Percentiles rank a stretch among this genome's conserved stretches.
These are phyloP conservation scores for Staphylotrichum tortipilum DNA, from an alignment of 495 filamentous ascomycete genomes.

Conservation along the genomic window DNA sequence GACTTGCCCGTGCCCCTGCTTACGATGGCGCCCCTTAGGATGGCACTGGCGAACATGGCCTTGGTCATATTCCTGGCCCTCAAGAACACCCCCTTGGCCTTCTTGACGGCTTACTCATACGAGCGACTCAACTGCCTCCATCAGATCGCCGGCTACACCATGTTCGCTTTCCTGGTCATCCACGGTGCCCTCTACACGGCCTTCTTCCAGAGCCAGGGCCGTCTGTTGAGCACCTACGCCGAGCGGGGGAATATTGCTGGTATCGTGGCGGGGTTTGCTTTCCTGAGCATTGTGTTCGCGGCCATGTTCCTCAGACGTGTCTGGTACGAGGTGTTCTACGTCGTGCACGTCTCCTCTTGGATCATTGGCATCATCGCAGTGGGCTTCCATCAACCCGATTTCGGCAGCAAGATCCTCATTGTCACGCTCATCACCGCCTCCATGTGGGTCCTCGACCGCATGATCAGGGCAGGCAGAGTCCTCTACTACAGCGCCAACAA, in stretches of 20 bases:
- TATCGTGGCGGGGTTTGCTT: slow-evolving; percentile 41
- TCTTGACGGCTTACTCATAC: slow-evolving; percentile 50
- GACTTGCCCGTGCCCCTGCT: slow-evolving; percentile 1
- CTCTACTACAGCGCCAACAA: slow-evolving; percentile 48
- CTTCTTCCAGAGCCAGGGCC: slow-evolving; percentile 26
- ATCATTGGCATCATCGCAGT: slow-evolving; percentile 41
- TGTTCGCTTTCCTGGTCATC: slow-evolving; percentile 35
- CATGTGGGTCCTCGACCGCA: slow-evolving; percentile 46
- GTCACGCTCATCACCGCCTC: slow-evolving; percentile 37
- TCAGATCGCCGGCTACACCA: slow-evolving; percentile 48
- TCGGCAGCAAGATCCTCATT: slow-evolving; percentile 32
- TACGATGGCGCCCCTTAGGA: slow-evolving; percentile 28
- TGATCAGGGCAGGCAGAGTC: slow-evolving; percentile 39
- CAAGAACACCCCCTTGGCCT: slow-evolving; percentile 52
- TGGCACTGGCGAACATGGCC: slow-evolving; percentile 44
- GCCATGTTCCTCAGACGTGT: slow-evolving; percentile 38
- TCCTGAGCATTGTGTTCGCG: slow-evolving; percentile 35
- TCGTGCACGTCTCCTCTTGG: slow-evolving; percentile 46
- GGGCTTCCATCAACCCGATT: slow-evolving; percentile 45
- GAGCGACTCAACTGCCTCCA: slow-evolving; percentile 54
- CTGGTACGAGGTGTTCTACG: slow-evolving; percentile 52
- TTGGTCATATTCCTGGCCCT: slow-evolving; percentile 52
- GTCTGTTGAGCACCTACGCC: slow-evolving; percentile 14
- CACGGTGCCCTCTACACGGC: slow-evolving; percentile 38
- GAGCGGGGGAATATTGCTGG: slow-evolving; percentile 29